Evolutionary conservation across 805 yeast species (phyloP).

Genomic region (Lipomyces chichibuensis): DNA sequence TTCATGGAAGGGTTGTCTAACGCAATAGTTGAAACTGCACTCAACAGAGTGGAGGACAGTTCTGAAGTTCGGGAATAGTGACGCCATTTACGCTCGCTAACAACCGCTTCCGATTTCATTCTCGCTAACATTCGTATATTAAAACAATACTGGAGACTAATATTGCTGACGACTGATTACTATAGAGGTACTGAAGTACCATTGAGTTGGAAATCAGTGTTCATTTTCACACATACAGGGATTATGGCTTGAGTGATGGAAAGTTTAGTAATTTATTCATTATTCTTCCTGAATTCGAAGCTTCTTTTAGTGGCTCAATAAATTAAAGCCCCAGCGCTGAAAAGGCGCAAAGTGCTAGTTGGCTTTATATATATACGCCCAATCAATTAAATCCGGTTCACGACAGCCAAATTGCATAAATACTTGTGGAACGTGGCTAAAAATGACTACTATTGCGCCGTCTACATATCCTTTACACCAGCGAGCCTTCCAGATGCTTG

Average conservation of each 20-base stretch:
- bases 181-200: background rate
- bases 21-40: background rate
- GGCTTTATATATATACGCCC: no score
- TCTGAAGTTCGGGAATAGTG: background rate
- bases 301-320: background rate
- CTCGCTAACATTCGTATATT: background rate
- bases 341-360: no score
- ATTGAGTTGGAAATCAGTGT: background rate
- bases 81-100: background rate
- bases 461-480: no score
- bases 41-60: background rate
- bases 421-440: no score
- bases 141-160: background rate
- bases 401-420: no score
- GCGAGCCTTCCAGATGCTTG: no score
- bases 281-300: background rate
- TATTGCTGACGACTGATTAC: background rate
- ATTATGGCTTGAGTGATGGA: background rate
- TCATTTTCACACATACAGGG: background rate
- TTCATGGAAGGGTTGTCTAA: background rate
- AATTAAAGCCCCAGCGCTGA: background rate
- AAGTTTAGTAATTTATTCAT: background rate
- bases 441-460: no score
- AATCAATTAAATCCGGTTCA: no score
- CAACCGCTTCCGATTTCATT: background rate